Percentiles rank a stretch among this genome's conserved stretches.
These are phyloP conservation scores for Flagelloscypha sp. DNA, from an alignment of 768 basidiomycete genomes.

Conservation along the genomic window DNA sequence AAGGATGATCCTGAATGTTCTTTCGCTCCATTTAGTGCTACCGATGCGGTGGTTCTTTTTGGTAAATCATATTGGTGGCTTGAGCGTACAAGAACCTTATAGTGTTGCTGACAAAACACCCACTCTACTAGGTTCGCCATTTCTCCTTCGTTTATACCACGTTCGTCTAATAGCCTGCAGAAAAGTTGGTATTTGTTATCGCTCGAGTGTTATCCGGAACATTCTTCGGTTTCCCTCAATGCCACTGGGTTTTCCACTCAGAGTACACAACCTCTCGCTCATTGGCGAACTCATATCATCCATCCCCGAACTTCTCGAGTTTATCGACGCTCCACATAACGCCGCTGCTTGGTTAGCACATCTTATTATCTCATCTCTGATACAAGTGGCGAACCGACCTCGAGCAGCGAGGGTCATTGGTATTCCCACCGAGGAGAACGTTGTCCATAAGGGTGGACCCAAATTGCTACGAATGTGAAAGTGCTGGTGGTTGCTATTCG, in stretches of 20 bases:
- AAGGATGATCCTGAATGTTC: constrained; percentile 33
- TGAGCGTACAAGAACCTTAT: constrained; percentile 44
- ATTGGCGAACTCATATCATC: constrained; percentile 6
- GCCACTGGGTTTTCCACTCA: constrained; percentile 51
- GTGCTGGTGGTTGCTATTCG: background rate
- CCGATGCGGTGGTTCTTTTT: constrained; percentile 43
- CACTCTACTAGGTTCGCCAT: constrained; percentile 31
- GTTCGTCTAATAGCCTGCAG: constrained; percentile 12
- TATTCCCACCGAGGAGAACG: background rate
- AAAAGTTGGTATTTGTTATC: constrained; percentile 22
- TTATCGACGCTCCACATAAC: constrained; percentile 36
- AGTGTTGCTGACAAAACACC: constrained; percentile 37
- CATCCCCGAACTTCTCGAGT: constrained; percentile 17
- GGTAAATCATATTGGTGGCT: constrained; percentile 49
- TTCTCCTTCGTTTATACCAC: background rate
- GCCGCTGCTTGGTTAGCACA: constrained; percentile 28
- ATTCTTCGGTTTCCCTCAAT: constrained; percentile 55
- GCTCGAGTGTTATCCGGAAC: constrained; percentile 36
- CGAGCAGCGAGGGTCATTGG: constrained; percentile 5
- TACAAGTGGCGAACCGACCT: background rate
- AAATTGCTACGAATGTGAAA: background rate
- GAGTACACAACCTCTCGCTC: constrained; percentile 36
- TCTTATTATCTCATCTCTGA: background rate
- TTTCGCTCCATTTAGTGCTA: constrained; percentile 38
- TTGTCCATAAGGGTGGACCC: background rate